Evolutionary conservation across 179 eudicot species (phyloP).

Genomic region (Vitellaria paradoxa): DNA sequence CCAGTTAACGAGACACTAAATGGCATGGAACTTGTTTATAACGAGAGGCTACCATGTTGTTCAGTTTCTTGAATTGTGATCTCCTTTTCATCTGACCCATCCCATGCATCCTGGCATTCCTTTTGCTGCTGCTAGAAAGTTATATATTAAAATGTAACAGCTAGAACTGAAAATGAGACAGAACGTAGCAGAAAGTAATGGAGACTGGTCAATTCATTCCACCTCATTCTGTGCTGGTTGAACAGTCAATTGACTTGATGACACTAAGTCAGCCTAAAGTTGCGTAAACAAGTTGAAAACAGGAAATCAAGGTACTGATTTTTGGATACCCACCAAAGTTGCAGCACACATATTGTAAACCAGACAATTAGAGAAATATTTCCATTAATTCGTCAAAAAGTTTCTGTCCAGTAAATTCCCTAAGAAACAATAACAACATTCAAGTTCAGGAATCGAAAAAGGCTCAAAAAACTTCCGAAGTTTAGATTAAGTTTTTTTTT

Average conservation of each 20-base stretch:
- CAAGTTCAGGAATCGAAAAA: too few relatives aligned
- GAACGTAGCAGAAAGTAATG: background rate
- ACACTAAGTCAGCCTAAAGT: slow-evolving; percentile 28
- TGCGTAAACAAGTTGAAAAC: background rate
- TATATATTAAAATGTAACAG: background rate
- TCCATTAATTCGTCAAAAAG: too few relatives aligned
- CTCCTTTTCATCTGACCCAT: slow-evolving; percentile 19
- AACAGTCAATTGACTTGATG: slow-evolving; percentile 31
- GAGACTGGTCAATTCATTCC: background rate
- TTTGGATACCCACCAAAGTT: too few relatives aligned
- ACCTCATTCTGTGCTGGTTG: slow-evolving; percentile 25
- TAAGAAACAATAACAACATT: too few relatives aligned
- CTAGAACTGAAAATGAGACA: background rate
- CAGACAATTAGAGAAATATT: too few relatives aligned
- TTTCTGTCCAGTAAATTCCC: too few relatives aligned
- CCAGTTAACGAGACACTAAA: too few relatives aligned
- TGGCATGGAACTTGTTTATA: too few relatives aligned
- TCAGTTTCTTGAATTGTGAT: slow-evolving; percentile 12
- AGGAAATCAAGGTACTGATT: too few relatives aligned
- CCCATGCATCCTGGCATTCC: slow-evolving; percentile 35
- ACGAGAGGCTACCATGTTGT: background rate
- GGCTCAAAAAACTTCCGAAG: too few relatives aligned
- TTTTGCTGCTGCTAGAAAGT: slow-evolving; percentile 12
- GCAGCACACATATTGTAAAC: too few relatives aligned
- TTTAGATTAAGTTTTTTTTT: too few relatives aligned